Base-by-base conservation (phyloP, 73 alveolate genomes). In the Paramecium primaurelia region DNA sequence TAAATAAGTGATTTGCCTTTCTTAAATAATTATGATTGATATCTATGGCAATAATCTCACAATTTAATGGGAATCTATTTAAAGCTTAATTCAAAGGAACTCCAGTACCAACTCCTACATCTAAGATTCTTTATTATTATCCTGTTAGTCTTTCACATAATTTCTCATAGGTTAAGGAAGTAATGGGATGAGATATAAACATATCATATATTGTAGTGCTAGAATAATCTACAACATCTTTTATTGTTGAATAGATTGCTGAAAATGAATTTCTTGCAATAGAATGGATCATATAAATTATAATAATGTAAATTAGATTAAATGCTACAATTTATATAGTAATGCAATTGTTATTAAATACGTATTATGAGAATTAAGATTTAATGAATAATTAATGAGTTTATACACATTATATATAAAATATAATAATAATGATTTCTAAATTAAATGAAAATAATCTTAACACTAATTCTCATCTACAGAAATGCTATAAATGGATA, bases 91-190 rank as follows among this genome's bases (percentile, higher is more conserved):
- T 8, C 14, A 80, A 22, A 49, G 91, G 73, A 47, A 80, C 91
- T 26, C 91, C 91, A 32, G 91, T 80, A 2, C 91, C 91, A 0
- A 80, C 91, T 20, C 91, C 91, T 10, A 80, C 91, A 18, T 80
- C 91, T 9, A 80, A 38, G 4, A 80, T 80, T 80, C 91, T 45
- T 45, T 80, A 20, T 40, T 40, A 40, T 40, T 40, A 12, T 73
- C 59, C 87, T 34, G 59, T 73, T 34, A 73, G 12, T 73, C 87
- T 32, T 40, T 73, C 58, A 14, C 60, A 16, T 36, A 73, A 16
- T 20, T 73, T 73, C 16, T 40, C 49, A 10, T 40, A 40, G 0
- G 87, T 40, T 16, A 73, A 38, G 16, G 60, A 36, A 0, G 87
- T 73, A 7, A 73, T 73, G 6, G 87, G 87, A 73, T 73, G n/a